Evolutionary conservation across 2,329 filamentous ascomycete genomes (phyloP), one percentile per base, ranked within the genome.

Genomic region (Ramularia collo-cygni): DNA sequence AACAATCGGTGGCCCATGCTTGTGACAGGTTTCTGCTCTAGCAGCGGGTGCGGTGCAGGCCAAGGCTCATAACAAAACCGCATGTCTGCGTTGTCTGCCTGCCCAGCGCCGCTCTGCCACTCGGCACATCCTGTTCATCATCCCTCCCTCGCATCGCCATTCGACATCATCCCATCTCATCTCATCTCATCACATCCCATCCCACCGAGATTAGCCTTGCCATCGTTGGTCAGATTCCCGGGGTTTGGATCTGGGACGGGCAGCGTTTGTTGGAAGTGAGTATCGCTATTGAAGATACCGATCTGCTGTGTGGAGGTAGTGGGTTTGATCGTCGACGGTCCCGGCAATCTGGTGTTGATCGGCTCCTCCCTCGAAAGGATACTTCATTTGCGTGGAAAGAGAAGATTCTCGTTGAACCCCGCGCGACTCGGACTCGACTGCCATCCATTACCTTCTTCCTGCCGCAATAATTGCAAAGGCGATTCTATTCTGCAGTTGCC

Each of bases 51-150:
- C 42, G 37, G 38, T 31, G 17, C 35, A 40, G 40, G 45, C 35
- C 33, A 48, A 42, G 42, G n/a, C n/a, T 37, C 48, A 49, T 42
- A 50, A 51, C 48, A 53, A 46, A 49, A 45, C 40, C 39, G 44
- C 40, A 21, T 13, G 32, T 30, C 42, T 45, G 44, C 49, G 40
- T 35, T 34, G 33, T 29, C 27, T 37, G 43, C 38, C 37, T 49
- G 42, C 38, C 38, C 32, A 42, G 31, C 43, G 38, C 42, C 21
- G 35, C 34, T 43, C 33, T 46, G 42, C 45, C 45, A 48, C 38
- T 28, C 40, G 41, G 40, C 44, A 43, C 43, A 42, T 46, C 29
- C 39, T 17, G 21, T 36, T 29, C 24, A 26, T 21, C 32, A 35
- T 37, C 34, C 34, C 15, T 46, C 28, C 36, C 39, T 37, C 38